Evolutionary conservation across 805 yeast species (phyloP), one percentile per base, ranked within the genome.

Genomic region (Zygosaccharomyces bisporus): DNA sequence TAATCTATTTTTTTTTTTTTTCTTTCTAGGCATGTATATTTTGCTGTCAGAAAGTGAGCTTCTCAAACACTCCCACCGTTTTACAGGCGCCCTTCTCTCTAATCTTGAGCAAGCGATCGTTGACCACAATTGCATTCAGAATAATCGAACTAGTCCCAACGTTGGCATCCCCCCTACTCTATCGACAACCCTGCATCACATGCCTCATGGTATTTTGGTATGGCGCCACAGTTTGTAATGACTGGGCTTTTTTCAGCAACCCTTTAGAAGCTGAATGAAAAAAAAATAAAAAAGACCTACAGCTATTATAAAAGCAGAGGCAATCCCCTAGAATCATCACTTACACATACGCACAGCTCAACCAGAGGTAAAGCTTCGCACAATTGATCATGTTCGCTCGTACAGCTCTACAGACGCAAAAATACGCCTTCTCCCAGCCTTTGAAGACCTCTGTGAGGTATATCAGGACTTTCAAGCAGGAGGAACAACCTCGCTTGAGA

Each of bases 401-500:
- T 16, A 37, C 40, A 1, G 6, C 20, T 14, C 20, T 37, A 3
- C 40, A 37, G 20, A 37, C 40, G n/a, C 40, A 24, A 16, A 37
- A 16, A 14, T n/a, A 19, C 6, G 31, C 33, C 6, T 16, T 37
- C 18, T 16, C 40, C 7, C 56, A 48, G 41, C 55, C 49, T 46
- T 56, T 43, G 43, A 52, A 33, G 37, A 51, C 53, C 30, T 53
- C 66, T 16, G 53, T 53, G 27, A 65, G 72, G 59, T 64, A 63
- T 50, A 37, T 66, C 50, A 71, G 73, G 64, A 66, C 75, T n/a
- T 74, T 74, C 56, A 75, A 69, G 50, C 76, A 74, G 47, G 77
- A 74, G 46, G 68, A 74, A 24, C 81, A 76, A 62, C 80, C 81
- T 63, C 73, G 79, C 67, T 69, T 82, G 54, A 55, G 95, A 74